Percentiles rank a stretch among this genome's conserved stretches.
Conservation (phyloP, 306 rosid genomes). For the Delonix regia region DNA sequence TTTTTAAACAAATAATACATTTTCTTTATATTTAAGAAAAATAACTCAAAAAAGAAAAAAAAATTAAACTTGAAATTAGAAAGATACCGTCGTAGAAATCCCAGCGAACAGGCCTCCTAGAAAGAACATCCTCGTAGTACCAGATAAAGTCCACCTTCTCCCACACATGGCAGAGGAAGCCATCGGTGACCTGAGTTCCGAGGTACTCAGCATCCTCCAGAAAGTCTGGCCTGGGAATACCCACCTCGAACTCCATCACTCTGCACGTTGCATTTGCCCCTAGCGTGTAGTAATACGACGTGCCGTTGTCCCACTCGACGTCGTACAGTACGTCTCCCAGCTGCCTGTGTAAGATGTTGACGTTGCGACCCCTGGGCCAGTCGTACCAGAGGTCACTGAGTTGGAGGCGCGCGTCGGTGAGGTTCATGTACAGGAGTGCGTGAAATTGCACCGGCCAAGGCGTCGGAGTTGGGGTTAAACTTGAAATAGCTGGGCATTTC, state of each 20-base stretch:
- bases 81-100: slow-evolving; percentile 42
- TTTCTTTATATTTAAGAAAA: background rate
- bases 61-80: background rate
- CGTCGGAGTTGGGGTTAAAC: slow-evolving; percentile 34
- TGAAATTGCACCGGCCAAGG: slow-evolving; percentile 67
- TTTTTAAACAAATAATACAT: no score
- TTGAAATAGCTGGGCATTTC: background rate
- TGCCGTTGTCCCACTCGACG: slow-evolving; percentile 64
- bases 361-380: slow-evolving; percentile 58
- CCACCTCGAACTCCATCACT: slow-evolving; percentile 40
- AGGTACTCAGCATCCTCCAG: slow-evolving; percentile 53
- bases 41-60: background rate
- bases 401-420: slow-evolving; percentile 35
- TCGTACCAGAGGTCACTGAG: slow-evolving; percentile 60
- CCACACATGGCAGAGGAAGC: slow-evolving; percentile 53
- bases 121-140: slow-evolving; percentile 49
- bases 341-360: slow-evolving; percentile 49
- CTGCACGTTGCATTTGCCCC: slow-evolving; percentile 29
- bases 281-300: slow-evolving; percentile 51
- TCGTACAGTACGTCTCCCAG: slow-evolving; percentile 39
- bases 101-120: slow-evolving; percentile 48
- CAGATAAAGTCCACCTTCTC: slow-evolving; percentile 45
- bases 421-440: slow-evolving; percentile 54
- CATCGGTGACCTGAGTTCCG: slow-evolving; percentile 49
- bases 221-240: slow-evolving; percentile 56